Evolutionary conservation across 768 basidiomycete genomes (phyloP), one percentile per base, ranked within the genome.

Genomic region (Boletus eberwhitei): DNA sequence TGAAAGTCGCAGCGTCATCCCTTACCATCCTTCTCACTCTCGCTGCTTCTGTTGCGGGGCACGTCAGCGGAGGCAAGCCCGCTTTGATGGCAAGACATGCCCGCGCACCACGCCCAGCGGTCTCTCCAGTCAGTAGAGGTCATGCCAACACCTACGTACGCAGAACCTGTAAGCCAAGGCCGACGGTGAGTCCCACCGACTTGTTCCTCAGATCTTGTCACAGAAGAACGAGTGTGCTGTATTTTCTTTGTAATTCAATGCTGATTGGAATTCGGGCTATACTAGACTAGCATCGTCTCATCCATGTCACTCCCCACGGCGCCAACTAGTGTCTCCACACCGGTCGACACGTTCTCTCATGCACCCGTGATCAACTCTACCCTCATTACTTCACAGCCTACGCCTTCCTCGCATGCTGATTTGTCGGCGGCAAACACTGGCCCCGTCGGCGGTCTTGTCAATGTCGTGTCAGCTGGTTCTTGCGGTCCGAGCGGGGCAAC

Each of bases 401-500:
- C 44, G 6, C 35, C 29, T 36, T 39, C 45, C 19, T n/a, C 52
- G 9, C 19, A 22, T 22, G 12, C 11, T 35, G 41, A 31, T 22
- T 29, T 17, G 8, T 29, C 26, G 19, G 34, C 22, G 6, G 31
- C 36, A 24, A 36, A 39, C 22, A 49, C 36, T 14, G 40, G 31
- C 32, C 36, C 46, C 21, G 48, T 48, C 21, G 11, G 32, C 0
- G 69, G 72, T 26, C 42, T 78, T 43, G 71, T 81, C 57, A 64
- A 68, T n/a, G 71, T 79, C 51, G 40, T 60, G 13, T 69, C 71
- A 24, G 34, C 54, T 48, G 40, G 57, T 17, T 57, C 58, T 36
- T 86, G 84, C 59, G 83, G 82, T 39, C 53, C 64, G 53, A 76
- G 65, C 59, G 76, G 82, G 60, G 82, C 85, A 50, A 79, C 78